Conservation (phyloP, 2,329 filamentous ascomycete species). For the Colletotrichum acutatum region DNA sequence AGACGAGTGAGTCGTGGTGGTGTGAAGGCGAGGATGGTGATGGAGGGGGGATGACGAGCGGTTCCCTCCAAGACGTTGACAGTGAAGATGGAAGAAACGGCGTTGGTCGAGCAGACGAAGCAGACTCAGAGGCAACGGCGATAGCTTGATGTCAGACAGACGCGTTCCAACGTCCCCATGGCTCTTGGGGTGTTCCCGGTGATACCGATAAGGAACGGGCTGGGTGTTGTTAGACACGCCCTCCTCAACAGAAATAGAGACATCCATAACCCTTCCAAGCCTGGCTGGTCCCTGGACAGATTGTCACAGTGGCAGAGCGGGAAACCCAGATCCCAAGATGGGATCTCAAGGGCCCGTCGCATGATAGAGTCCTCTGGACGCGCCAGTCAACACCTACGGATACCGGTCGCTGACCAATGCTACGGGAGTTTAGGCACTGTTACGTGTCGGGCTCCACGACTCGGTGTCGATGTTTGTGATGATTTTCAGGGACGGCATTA, state of each 20-base stretch:
- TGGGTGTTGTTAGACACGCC: background rate
- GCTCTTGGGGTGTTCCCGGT: background rate
- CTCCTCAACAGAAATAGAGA: conserved; percentile 29
- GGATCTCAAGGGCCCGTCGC: background rate
- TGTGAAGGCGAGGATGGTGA: background rate
- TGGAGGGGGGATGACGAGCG: background rate
- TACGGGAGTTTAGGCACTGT: background rate
- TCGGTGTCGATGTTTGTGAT: background rate
- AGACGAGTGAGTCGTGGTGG: background rate
- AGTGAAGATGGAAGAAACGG: background rate
- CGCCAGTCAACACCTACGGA: background rate
- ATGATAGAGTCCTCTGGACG: background rate
- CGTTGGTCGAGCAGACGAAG: background rate
- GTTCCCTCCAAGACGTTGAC: background rate
- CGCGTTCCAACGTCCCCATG: conserved; percentile 18
- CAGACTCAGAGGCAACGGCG: background rate
- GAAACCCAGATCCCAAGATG: background rate
- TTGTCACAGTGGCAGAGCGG: background rate
- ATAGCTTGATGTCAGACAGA: conserved; percentile 21
- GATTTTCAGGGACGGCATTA: background rate
- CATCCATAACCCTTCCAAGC: background rate
- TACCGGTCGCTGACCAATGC: background rate
- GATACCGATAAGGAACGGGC: conserved; percentile 29
- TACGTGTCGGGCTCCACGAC: conserved; percentile 6
- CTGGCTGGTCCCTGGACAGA: background rate